A percentile compares a stretch with the other conserved stretches of the same genome.
Evolutionary conservation across 2,329 filamentous ascomycete species (phyloP).

Genomic region (Rhexocercosporidium sp.): DNA sequence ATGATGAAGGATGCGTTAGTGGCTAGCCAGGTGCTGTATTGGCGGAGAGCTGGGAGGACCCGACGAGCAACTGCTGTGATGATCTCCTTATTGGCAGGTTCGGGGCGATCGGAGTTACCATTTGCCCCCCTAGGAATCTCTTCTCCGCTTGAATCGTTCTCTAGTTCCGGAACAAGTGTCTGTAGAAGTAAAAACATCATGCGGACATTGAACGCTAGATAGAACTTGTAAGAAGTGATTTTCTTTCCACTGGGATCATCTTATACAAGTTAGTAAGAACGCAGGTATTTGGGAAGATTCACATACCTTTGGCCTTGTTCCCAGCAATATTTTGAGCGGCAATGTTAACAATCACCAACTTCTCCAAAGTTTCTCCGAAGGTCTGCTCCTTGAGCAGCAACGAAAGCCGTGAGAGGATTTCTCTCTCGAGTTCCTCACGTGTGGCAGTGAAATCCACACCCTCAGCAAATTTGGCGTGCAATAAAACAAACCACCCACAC

Average conservation of each 20-base stretch:
- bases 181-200: constrained; percentile 76
- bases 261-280: constrained; percentile 16
- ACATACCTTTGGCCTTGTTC: constrained; percentile 61
- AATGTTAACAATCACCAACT: constrained; percentile 85
- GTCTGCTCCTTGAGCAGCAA: constrained; percentile 73
- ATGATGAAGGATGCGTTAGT: constrained; percentile 59
- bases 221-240: constrained; percentile 63
- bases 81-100: constrained; percentile 49
- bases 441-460: constrained; percentile 71
- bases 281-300: neutral
- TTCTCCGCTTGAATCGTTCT: constrained; percentile 47
- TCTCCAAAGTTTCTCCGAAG: constrained; percentile 70
- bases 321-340: constrained; percentile 78
- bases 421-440: constrained; percentile 81
- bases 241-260: constrained; percentile 31
- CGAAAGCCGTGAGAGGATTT: constrained; percentile 79
- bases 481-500: constrained; percentile 80
- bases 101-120: constrained; percentile 24
- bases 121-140: constrained; percentile 52
- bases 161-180: constrained; percentile 72
- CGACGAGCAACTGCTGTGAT: constrained; percentile 64
- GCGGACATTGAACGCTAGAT: constrained; percentile 78
- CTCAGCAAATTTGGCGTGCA: constrained; percentile 85
- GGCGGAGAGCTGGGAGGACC: constrained; percentile 66
- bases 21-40: constrained; percentile 72